phyloP scores from a whole-genome alignment of 192 early-diverging fungal genomes.

The Cetraspora pellucida region DNA sequence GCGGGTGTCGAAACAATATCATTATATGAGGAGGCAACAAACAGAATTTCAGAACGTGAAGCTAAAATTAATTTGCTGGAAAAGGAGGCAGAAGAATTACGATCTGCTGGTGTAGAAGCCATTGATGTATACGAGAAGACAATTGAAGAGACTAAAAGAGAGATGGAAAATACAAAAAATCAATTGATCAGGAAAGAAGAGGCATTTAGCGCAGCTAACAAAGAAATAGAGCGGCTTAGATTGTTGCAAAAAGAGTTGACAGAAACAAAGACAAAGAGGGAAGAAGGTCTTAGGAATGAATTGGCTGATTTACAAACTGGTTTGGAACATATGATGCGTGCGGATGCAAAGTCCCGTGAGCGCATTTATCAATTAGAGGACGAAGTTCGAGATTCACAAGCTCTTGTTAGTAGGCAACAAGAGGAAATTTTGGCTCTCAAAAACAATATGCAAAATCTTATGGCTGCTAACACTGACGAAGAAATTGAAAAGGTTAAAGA shows the following conservation, averaged over 20 bases:
- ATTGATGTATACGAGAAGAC: constrained; percentile 51
- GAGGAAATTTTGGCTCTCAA: constrained; percentile 50
- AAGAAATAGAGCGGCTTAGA: constrained; percentile 9
- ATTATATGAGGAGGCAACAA: constrained; percentile 33
- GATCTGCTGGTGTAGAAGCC: constrained; percentile 42
- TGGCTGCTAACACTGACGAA: constrained; percentile 48
- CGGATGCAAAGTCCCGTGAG: constrained; percentile 32
- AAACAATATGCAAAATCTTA: constrained; percentile 51
- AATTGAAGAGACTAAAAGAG: constrained; percentile 45
- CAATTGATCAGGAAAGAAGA: constrained; percentile 34
- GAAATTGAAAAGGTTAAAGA: constrained; percentile 55
- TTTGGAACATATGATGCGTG: constrained; percentile 29
- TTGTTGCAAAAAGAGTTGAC: constrained; percentile 35
- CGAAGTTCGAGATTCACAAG: constrained; percentile 40
- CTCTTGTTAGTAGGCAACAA: constrained; percentile 38
- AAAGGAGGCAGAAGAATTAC: constrained; percentile 36
- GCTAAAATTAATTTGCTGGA: constrained; percentile 39
- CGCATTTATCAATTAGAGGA: constrained; percentile 32
- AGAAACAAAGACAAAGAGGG: constrained; percentile 27
- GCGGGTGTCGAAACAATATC: constrained; percentile 23
- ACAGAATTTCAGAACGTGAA: constrained; percentile 40
- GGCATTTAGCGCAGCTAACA: neutral
- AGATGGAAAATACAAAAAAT: constrained; percentile 33
- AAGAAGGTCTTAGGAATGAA: constrained; percentile 30
- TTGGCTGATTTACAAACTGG: constrained; percentile 25